phyloP scores from a whole-genome alignment of 2,329 filamentous ascomycete genomes.

The Microdochium bolleyi region DNA sequence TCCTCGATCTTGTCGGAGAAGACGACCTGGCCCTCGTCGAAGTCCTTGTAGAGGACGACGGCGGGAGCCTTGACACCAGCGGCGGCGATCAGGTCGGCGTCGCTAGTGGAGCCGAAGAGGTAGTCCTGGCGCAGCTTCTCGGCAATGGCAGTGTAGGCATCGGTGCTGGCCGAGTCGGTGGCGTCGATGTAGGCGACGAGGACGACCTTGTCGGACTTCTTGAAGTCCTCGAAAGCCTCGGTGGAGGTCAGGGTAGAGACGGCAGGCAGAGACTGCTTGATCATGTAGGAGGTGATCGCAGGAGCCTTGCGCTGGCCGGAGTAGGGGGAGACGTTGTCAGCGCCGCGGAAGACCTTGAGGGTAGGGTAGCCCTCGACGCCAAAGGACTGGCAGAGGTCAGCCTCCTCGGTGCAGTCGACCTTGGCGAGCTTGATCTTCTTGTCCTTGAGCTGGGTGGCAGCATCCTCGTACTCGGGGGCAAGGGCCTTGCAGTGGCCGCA shows the following conservation, averaged over 20 bases:
- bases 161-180: conserved; percentile 76
- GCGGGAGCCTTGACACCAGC: conserved; percentile 84
- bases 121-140: conserved; percentile 79
- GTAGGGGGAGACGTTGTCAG: conserved; percentile 75
- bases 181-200: conserved; percentile 79
- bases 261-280: conserved; percentile 91
- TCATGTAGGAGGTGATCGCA: conserved; percentile 80
- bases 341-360: conserved; percentile 95
- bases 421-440: conserved; percentile 81
- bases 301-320: conserved; percentile 82
- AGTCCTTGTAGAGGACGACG: conserved; percentile 92
- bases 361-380: conserved; percentile 98
- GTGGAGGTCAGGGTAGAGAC: conserved; percentile 76
- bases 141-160: conserved; percentile 69
- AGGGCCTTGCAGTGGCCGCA: conserved; percentile 98
- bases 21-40: conserved; percentile 89
- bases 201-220: conserved; percentile 95
- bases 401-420: conserved; percentile 92
- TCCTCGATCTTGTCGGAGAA: conserved; percentile 76
- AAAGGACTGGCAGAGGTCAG: conserved; percentile 80
- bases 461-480: conserved; percentile 83
- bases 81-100: conserved; percentile 76
- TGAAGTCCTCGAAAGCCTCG: conserved; percentile 90
- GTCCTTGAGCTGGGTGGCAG: conserved; percentile 76
- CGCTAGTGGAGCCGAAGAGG: conserved; percentile 84